Evolutionary conservation across 2,329 filamentous ascomycete genomes (phyloP).

Genomic region (Emydomyces testavorans): DNA sequence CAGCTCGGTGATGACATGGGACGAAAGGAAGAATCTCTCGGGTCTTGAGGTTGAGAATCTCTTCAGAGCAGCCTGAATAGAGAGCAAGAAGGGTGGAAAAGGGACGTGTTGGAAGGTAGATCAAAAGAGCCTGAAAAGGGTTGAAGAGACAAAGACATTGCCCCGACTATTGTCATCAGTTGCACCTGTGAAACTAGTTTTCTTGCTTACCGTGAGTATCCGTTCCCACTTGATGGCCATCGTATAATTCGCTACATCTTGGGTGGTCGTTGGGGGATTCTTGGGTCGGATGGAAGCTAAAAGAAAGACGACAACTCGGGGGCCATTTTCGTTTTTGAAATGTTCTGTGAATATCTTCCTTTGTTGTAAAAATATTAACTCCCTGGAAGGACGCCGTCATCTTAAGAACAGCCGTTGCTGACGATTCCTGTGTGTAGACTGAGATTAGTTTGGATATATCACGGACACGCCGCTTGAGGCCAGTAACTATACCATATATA

Average conservation of each 20-base stretch:
- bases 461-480: too few species aligned
- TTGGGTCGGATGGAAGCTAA: slow-evolving; percentile 1
- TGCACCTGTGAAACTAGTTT: slow-evolving; percentile 7
- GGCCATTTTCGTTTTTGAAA: not conserved
- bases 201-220: slow-evolving; percentile 7
- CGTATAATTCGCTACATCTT: slow-evolving; percentile 1
- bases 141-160: not conserved
- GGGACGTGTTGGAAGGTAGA: too few species aligned
- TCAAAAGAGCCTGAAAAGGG: too few species aligned
- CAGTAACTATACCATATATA: not conserved
- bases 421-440: not conserved
- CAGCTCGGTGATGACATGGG: too few species aligned
- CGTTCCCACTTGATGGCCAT: slow-evolving; percentile 4
- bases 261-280: not conserved
- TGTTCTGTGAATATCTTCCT: not conserved
- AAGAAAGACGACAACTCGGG: not conserved
- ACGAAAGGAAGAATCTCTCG: too few species aligned
- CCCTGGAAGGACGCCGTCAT: not conserved
- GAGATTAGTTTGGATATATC: not conserved
- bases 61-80: too few species aligned
- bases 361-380: slow-evolving; percentile 6
- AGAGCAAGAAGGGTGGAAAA: too few species aligned
- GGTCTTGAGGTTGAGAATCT: too few species aligned
- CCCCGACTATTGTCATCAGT: not conserved
- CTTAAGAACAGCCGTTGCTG: not conserved